Conservation (phyloP, 1,284 basidiomycete genomes). For the Pascua guehoae region DNA sequence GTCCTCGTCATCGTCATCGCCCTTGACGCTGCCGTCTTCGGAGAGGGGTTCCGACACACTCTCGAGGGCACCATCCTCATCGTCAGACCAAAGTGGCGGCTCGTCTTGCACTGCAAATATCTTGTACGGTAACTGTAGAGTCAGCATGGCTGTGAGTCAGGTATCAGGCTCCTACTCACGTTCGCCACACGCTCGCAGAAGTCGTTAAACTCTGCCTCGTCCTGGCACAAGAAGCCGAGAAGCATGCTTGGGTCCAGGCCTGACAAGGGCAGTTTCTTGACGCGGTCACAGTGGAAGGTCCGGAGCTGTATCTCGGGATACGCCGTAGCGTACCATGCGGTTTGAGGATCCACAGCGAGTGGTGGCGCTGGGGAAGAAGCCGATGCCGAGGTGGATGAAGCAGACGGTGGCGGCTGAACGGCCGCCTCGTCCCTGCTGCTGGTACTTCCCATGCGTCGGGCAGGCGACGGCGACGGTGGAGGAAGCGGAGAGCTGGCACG, state of each 20-base stretch:
- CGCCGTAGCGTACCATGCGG: conserved; percentile 62
- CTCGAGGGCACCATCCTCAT: conserved; percentile 71
- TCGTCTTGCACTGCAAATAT: conserved; percentile 82
- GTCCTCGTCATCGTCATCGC: conserved; percentile 7
- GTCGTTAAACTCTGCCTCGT: conserved; percentile 79
- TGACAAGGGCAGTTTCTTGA: conserved; percentile 85
- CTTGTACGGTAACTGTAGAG: conserved; percentile 61
- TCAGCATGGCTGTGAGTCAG: not conserved
- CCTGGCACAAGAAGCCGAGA: conserved; percentile 80
- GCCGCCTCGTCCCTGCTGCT: not conserved
- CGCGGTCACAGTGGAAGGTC: conserved; percentile 90
- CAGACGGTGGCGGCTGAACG: not conserved
- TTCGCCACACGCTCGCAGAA: conserved; percentile 66
- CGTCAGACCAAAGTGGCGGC: conserved; percentile 71
- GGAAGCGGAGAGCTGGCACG: not conserved
- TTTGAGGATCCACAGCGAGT: conserved; percentile 34
- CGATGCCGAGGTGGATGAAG: not conserved
- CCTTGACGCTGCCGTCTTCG: conserved; percentile 8
- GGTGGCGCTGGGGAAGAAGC: conserved; percentile 7
- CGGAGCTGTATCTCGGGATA: conserved; percentile 65
- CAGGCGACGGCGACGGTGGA: no score
- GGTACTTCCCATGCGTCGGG: not conserved
- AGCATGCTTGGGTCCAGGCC: conserved; percentile 97
- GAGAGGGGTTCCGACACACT: conserved; percentile 64
- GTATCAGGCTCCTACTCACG: conserved; percentile 52